phyloP scores from a whole-genome alignment of 2,329 filamentous ascomycete genomes.

The Leptosphaerulina australis region DNA sequence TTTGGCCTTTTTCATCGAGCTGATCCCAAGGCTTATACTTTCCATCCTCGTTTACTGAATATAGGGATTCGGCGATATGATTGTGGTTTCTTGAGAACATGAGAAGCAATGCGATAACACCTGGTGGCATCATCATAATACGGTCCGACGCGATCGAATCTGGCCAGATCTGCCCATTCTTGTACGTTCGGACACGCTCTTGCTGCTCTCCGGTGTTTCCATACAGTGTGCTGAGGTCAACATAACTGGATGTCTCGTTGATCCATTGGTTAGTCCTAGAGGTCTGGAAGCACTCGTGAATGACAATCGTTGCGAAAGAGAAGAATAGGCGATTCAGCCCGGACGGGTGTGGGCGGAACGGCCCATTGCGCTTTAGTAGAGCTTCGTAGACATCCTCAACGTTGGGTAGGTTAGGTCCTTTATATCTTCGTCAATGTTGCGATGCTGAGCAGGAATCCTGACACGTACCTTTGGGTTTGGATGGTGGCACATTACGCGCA shows the following conservation, averaged over 20 bases:
- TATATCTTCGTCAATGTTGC: conserved; percentile 38
- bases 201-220: conserved; percentile 69
- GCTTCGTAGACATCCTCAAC: conserved; percentile 68
- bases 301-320: conserved; percentile 71
- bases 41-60: conserved; percentile 79
- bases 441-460: conserved; percentile 35
- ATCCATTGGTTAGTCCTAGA: conserved; percentile 65
- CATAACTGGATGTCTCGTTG: conserved; percentile 72
- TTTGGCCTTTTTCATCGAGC: conserved; percentile 51
- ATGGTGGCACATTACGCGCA: conserved; percentile 60
- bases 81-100: conserved; percentile 81
- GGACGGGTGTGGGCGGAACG: conserved; percentile 68
- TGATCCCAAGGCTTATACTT: conserved; percentile 75
- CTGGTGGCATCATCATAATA: conserved; percentile 69
- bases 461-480: conserved; percentile 54
- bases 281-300: conserved; percentile 67
- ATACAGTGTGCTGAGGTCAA: conserved; percentile 74
- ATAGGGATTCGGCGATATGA: conserved; percentile 76
- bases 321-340: conserved; percentile 74
- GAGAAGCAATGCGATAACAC: conserved; percentile 69
- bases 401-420: conserved; percentile 58
- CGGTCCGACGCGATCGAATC: conserved; percentile 71
- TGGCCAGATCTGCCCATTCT: conserved; percentile 69
- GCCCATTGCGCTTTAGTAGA: conserved; percentile 65
- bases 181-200: conserved; percentile 67